Conservation (phyloP, 1,139 yeast genomes). For the Kurtzmaniella quercitrusa region DNA sequence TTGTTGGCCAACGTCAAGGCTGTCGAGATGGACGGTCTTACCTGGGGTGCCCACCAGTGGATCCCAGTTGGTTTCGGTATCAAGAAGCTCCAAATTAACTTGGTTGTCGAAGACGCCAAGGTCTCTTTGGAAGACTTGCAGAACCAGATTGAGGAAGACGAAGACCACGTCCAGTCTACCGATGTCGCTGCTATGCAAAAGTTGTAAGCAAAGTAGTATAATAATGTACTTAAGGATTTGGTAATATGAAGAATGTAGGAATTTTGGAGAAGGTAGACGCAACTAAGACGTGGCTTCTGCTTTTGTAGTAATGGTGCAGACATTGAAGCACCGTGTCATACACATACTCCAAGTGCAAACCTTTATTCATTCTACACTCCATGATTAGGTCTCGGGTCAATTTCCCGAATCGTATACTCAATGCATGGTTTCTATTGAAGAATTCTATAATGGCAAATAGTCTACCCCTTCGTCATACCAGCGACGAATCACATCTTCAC, state of each 20-base stretch:
- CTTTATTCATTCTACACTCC: too few relatives aligned
- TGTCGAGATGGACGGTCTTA: conserved; percentile 85
- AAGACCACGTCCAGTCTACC: conserved; percentile 98
- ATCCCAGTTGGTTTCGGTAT: conserved; percentile 99
- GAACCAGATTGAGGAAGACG: conserved; percentile 82
- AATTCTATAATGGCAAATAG: conserved; percentile 36
- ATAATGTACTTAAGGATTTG: conserved; percentile 1
- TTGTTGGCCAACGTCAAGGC: conserved; percentile 81
- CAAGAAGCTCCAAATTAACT: conserved; percentile 97
- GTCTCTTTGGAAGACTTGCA: conserved; percentile 92
- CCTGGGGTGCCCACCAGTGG: conserved; percentile 98
- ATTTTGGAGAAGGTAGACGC: neutral
- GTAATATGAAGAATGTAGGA: neutral
- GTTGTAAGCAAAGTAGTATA: conserved; percentile 51
- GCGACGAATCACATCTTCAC: conserved; percentile 38
- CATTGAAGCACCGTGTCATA: too few relatives aligned
- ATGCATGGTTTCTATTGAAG: too few relatives aligned
- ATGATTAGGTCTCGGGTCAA: too few relatives aligned
- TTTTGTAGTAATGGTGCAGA: too few relatives aligned
- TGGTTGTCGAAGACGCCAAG: conserved; percentile 95
- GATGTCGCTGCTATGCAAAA: conserved; percentile 98
- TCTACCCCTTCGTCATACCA: conserved; percentile 48
- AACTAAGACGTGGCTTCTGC: neutral
- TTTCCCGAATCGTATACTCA: too few relatives aligned
- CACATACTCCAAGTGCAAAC: too few relatives aligned